Evolutionary conservation across 306 rosid genomes (phyloP), one percentile per base, ranked within the genome.

Genomic region (Fagus crenata): DNA sequence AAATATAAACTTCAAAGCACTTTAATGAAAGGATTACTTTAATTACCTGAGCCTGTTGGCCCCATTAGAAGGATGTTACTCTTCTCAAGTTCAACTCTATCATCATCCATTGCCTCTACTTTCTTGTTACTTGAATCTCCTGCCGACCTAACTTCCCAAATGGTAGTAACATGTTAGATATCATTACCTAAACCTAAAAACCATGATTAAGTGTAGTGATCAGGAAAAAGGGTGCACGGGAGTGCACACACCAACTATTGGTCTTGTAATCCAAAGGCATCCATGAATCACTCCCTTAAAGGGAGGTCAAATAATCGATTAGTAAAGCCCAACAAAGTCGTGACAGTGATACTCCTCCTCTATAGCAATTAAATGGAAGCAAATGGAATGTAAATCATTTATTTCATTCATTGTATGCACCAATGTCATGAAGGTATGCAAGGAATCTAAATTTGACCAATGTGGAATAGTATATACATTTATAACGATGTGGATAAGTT

Each of bases 21-120:
- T 64, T 55, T 43, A 31, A 46, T 67, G 49, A 9, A 76, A 72
- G 76, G 78, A 58, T 72, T 74, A 69, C 67, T 53, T 54, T 70
- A 67, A 73, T 88, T 88, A 96, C 99, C 99, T 88, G 98, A 96
- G 77, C 99, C 99, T 40, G 99, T 96, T 74, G 99, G 99, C 60
- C 99, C 99, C 98, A 92, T 87, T 46, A 96, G 82, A 78, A 96
- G 99, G 72, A 96, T 96, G 85, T 96, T 96, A 79, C 98, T 96
- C 82, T 92, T 96, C 88, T 92, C 99, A 78, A 96, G 93, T 76
- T 96, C 99, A 81, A 96, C 96, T 84, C 82, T 84, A 74, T 96
- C 97, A 14, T 91, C 93, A 75, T 89, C 92, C 81, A 59, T 75
- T 9, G 82, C 84, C 49, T 86, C 86, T 2, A 53, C 82, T 46